A percentile compares a stretch with the other conserved stretches of the same genome.
Evolutionary conservation across 2,329 filamentous ascomycete genomes (phyloP).

Genomic region (Gaeumannomyces tritici): DNA sequence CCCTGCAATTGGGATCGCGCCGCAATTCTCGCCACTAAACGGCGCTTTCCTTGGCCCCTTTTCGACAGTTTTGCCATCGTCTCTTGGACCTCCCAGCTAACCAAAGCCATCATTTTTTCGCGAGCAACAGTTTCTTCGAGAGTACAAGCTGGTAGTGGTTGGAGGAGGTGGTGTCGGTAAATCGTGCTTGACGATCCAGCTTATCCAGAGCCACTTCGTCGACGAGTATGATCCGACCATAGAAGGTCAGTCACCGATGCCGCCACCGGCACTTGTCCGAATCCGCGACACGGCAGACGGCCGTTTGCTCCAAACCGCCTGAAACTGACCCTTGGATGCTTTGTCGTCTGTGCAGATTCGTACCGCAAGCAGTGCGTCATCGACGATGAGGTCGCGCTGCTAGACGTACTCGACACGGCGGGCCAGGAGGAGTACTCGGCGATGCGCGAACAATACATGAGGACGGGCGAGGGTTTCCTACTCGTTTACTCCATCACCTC

Average conservation of each 20-base stretch:
- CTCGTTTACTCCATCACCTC: conserved; percentile 98
- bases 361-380: conserved; percentile 99
- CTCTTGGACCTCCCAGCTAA: neutral
- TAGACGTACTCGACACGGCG: conserved; percentile 96
- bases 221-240: conserved; percentile 99
- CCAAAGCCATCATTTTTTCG: neutral
- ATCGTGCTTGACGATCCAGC: conserved; percentile 96
- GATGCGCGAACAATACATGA: conserved; percentile 99
- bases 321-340: neutral
- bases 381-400: conserved; percentile 92
- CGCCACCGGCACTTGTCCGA: too few relatives aligned
- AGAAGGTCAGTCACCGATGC: conserved; percentile 58
- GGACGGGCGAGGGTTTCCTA: conserved; percentile 94
- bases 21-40: neutral
- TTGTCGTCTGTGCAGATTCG: conserved; percentile 55
- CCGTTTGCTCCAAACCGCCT: neutral
- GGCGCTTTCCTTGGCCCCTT: neutral
- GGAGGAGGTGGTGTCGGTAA: conserved; percentile 98
- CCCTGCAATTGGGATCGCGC: neutral
- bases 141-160: conserved; percentile 95
- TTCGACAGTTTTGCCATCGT: conserved; percentile 10
- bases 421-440: conserved; percentile 99
- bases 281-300: neutral
- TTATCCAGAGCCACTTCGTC: conserved; percentile 93
- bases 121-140: conserved; percentile 61